Evolutionary conservation across 495 filamentous ascomycete species (phyloP).

Genomic region (Penicillium lagena): DNA sequence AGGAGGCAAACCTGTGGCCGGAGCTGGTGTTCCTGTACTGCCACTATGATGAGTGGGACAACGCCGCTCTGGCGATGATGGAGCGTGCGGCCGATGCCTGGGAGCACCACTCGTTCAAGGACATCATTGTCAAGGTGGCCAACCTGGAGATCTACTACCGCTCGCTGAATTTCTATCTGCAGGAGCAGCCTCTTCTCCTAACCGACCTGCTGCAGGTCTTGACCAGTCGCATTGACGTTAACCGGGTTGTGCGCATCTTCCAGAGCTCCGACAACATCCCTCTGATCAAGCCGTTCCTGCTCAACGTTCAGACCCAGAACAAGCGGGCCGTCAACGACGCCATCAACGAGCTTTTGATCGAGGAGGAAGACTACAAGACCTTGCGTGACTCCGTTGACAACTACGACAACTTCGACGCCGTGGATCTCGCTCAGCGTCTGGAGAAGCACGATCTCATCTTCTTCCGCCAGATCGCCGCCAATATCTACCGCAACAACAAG

Average conservation of each 20-base stretch:
- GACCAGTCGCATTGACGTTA: conserved; percentile 92
- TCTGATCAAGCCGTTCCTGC: conserved; percentile 97
- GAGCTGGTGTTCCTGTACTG: conserved; percentile 98
- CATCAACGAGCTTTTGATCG: conserved; percentile 96
- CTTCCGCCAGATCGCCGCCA: conserved; percentile 98
- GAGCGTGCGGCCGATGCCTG: conserved; percentile 96
- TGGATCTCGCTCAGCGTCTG: conserved; percentile 88
- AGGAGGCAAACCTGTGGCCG: conserved; percentile 95
- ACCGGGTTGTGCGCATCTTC: conserved; percentile 97
- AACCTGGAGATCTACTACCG: conserved; percentile 99
- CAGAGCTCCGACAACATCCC: conserved; percentile 97
- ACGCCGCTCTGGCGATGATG: conserved; percentile 98
- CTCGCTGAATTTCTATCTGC: conserved; percentile 93
- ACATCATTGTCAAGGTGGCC: conserved; percentile 95
- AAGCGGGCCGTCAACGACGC: conserved; percentile 97
- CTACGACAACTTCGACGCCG: conserved; percentile 97
- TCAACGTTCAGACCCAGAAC: conserved; percentile 95
- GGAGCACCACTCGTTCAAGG: conserved; percentile 99
- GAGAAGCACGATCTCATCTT: conserved; percentile 97
- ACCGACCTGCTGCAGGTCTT: conserved; percentile 92
- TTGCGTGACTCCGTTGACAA: conserved; percentile 96
- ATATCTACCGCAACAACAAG: conserved; percentile 99
- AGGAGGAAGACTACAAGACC: conserved; percentile 99
- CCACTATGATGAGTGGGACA: conserved; percentile 99
- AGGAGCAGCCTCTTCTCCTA: conserved; percentile 90